A percentile compares a stretch with the other conserved stretches of the same genome.
phyloP scores from a whole-genome alignment of 2,329 filamentous ascomycete genomes.

The Sarocladium strictum region DNA sequence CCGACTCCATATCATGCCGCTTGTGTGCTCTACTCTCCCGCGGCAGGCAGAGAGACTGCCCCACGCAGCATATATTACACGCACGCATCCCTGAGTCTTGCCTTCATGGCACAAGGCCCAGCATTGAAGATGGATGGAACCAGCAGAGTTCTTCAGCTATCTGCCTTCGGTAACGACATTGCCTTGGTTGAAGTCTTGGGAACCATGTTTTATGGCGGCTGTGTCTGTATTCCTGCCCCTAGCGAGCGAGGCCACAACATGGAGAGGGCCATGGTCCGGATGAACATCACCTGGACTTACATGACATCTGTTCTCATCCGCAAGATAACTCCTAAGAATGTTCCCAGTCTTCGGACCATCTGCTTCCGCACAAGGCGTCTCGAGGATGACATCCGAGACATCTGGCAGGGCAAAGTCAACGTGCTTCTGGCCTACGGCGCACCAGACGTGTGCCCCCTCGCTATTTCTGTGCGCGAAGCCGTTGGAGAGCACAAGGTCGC shows the following conservation, averaged over 20 bases:
- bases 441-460: slow-evolving; percentile 44
- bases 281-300: slow-evolving; percentile 46
- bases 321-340: slow-evolving; percentile 28
- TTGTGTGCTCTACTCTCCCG: slow-evolving; percentile 55
- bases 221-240: slow-evolving; percentile 51
- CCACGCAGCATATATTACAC: slow-evolving; percentile 58
- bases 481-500: slow-evolving; percentile 28
- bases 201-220: slow-evolving; percentile 49
- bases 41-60: slow-evolving; percentile 36
- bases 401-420: slow-evolving; percentile 39
- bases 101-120: slow-evolving; percentile 43
- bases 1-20: slow-evolving; percentile 42
- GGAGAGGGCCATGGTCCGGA: slow-evolving; percentile 40
- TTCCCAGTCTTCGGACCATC: slow-evolving; percentile 33
- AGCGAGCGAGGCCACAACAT: slow-evolving; percentile 44
- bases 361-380: slow-evolving; percentile 45
- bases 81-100: slow-evolving; percentile 51
- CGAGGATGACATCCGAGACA: slow-evolving; percentile 40
- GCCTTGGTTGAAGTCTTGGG: slow-evolving; percentile 46
- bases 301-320: slow-evolving; percentile 55
- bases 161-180: slow-evolving; percentile 47
- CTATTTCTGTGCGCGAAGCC: slow-evolving; percentile 42
- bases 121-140: slow-evolving; percentile 41
- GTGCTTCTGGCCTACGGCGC: slow-evolving; percentile 47
- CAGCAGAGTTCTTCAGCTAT: slow-evolving; percentile 52